Percentiles rank a stretch among this genome's conserved stretches.
phyloP scores from a whole-genome alignment of 2,329 filamentous ascomycete genomes.

The Exophiala sp. region DNA sequence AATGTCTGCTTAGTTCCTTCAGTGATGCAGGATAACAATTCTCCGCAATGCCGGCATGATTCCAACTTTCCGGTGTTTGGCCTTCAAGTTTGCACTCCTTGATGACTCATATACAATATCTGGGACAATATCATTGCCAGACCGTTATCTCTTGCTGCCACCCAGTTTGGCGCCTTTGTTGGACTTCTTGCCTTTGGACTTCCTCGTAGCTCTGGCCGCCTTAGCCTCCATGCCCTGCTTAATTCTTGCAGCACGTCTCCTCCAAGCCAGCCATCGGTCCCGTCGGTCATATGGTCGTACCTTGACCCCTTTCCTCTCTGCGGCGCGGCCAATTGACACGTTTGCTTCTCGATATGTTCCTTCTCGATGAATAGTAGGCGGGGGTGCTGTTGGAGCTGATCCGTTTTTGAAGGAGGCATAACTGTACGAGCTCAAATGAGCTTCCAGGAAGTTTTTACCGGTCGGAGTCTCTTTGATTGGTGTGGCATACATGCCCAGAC shows the following conservation, averaged over 20 bases:
- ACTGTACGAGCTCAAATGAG: constrained; percentile 12
- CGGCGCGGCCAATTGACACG: constrained; percentile 25
- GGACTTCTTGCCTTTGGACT: constrained; percentile 58
- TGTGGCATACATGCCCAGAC: constrained; percentile 65
- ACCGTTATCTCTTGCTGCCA: constrained; percentile 6
- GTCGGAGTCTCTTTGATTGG: constrained; percentile 28
- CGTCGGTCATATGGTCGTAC: constrained; percentile 52
- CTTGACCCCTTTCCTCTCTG: constrained; percentile 51
- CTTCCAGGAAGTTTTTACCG: constrained; percentile 18
- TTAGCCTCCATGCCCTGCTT: constrained; percentile 43
- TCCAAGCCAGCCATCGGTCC: constrained; percentile 61
- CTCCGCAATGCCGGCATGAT: background rate
- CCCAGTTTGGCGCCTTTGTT: constrained; percentile 23
- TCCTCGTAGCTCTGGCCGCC: constrained; percentile 62
- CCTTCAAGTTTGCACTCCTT: background rate
- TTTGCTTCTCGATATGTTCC: constrained; percentile 50
- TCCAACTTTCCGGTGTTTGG: background rate
- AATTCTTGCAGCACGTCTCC: constrained; percentile 50
- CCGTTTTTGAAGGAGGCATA: constrained; percentile 27
- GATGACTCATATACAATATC: background rate
- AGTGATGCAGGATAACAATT: background rate
- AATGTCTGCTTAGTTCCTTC: too few species aligned
- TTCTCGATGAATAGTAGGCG: constrained; percentile 31
- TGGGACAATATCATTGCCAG: background rate
- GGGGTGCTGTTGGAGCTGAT: constrained; percentile 25